Evolutionary conservation across 345 rosid species (phyloP), one percentile per base, ranked within the genome.

Genomic region (Brassica nigra): DNA sequence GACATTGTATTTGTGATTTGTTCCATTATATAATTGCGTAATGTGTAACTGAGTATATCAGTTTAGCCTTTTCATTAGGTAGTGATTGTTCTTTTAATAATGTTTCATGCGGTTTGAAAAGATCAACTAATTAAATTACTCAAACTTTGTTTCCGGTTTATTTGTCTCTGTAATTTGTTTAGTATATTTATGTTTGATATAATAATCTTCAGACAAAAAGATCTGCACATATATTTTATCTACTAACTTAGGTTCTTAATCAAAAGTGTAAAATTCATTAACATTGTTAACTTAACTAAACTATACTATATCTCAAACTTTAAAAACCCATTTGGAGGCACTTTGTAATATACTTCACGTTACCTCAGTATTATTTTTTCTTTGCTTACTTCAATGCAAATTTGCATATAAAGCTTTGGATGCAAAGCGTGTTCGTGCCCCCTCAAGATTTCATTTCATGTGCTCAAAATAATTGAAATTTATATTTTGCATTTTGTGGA

Each of bases 401-500:
- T 4, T 66, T 71, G 44, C 58, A 65, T 28, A 58, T 47, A 66
- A 72, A 73, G 72, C 44, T 57, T 78, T 0, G 55, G 82, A 79
- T 79, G 68, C 78, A 58, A 79, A 79, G 78, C 78, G 74, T 79
- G 74, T 10, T 79, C 68, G 67, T 78, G 72, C 18, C 27, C 27
- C 36, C 34, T 0, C 30, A 73, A 73, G 77, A 78, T 66, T 66
- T 58, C 54, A 42, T 73, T 57, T 59, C 68, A 66, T 66, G 73
- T 79, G 55, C 31, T 73, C 18, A 1, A 58, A 65, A 66, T 30
- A 66, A 23, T 18, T 18, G 18, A 18, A 18, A 18, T 18, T 18
- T 18, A 18, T 18, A 18, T 18, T 18, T 75, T 66, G 66, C 59
- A 63, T 36, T 66, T 58, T 80, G 30, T 52, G 67, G 52, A 52